Evolutionary conservation across 1,284 basidiomycete genomes (phyloP), one percentile per base, ranked within the genome.

Genomic region (Sanguinoderma infundibulare): DNA sequence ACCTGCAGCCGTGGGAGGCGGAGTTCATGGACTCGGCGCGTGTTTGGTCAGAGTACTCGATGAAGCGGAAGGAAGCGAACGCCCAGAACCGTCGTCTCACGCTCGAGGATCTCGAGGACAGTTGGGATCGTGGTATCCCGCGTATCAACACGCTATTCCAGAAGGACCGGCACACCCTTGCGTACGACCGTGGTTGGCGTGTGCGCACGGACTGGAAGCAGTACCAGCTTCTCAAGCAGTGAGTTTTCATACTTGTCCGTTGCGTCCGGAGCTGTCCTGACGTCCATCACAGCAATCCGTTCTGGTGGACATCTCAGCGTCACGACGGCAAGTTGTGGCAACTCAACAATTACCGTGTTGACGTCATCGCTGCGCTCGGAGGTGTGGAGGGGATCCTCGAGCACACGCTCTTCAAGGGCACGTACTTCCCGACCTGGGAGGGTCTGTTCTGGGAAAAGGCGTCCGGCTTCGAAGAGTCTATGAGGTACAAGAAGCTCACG

Each of bases 301-400:
- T 98, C 87, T 95, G 93, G 89, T 99, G 98, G 97, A 99, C 97
- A 10, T 96, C 94, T 24, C 95, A 98, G 74, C 87, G 97, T 14
- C 98, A 99, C 72, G 98, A 99, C 70, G 97, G 98, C 60, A 98
- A 98, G 77, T 81, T 99, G 4, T 98, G 97, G 95, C 94, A 98
- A 70, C 81, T 99, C 61, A 98, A 98, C 81, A 96, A 96, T 76
- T 99, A 98, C 78, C 94, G 97, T 68, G 96, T 99, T 51, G 98
- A 99, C 75, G 95, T 98, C 44, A 99, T 99, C 69, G 95, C 97
- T n/a, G 98, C 98, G 8, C 83, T 99, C 15, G 98, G 98, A 67
- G 96, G 96, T 85, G 94, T 98, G 17, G 97, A 99, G 78, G 95
- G 96, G 67, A 98, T 98, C 67, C 80, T 98, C 26, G 96, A 98